Evolutionary conservation across 768 basidiomycete genomes (phyloP), one percentile per base, ranked within the genome.

Genomic region (Rickenella mellea): DNA sequence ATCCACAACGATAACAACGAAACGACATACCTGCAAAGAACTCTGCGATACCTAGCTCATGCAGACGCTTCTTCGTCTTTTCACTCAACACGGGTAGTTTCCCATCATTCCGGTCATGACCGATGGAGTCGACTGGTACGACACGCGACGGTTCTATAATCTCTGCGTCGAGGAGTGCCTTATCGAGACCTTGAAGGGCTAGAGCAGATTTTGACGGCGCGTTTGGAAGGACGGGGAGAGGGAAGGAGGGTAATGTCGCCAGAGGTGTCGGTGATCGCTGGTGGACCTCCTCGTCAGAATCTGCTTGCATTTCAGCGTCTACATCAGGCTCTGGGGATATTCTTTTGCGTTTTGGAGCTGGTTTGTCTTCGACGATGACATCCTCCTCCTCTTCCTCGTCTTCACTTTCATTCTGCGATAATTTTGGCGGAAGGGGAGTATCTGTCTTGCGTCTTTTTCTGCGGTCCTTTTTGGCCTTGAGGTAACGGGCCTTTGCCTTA

Each of bases 41-140:
- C 45, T 91, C 82, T 4, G 67, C 70, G n/a, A 97, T 78, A 2
- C 90, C 91, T 17, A 90, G 68, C 21, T 88, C 84, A 24, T 67
- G 60, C 41, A 97, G 55, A 31, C 85, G 67, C 50, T 61, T 76
- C 49, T 73, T 65, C 38, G 73, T 85, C 55, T 66, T 77, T 51
- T 67, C 68, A 43, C 74, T 72, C 15, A 92, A 63, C 2, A 72
- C 74, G 0, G 67, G 45, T 17, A 19, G 33, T 11, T 22, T 70
- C 20, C 54, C 63, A n/a, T 63, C 61, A 33, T 68, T 64, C 10
- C 67, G 61, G 20, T 61, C 59, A 11, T 60, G 64, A 9, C 63
- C 66, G 4, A 33, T 59, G 49, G 19, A 50, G 45, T 52, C 47
- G 2, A 47, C 36, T 0, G 69, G 64, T 17, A 87, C 67, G 12